Evolutionary conservation across 441 rosid genomes (phyloP).

Genomic region (Jatropha multifida): DNA sequence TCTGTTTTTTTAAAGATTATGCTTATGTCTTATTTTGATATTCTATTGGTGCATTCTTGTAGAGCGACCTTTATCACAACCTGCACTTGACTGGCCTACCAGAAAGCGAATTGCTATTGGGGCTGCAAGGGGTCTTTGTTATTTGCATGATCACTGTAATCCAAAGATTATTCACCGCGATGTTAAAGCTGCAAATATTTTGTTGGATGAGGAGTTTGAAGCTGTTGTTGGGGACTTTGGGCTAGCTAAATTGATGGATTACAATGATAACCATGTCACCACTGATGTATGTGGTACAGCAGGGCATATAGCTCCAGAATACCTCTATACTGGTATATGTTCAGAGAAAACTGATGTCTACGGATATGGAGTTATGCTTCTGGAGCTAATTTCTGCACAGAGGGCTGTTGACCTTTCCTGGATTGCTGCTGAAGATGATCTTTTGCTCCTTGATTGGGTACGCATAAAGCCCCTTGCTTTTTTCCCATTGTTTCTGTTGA

Average conservation of each 20-base stretch:
- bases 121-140: slow-evolving; percentile 71
- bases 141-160: slow-evolving; percentile 75
- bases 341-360: slow-evolving; percentile 21
- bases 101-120: slow-evolving; percentile 70
- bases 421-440: slow-evolving; percentile 7
- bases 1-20: neutral
- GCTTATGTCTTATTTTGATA: neutral
- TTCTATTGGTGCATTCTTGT: neutral
- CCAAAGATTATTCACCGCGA: slow-evolving; percentile 79
- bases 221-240: slow-evolving; percentile 86
- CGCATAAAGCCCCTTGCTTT: neutral
- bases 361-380: slow-evolving; percentile 17
- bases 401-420: slow-evolving; percentile 17
- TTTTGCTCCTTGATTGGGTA: slow-evolving; percentile 20
- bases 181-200: slow-evolving; percentile 75
- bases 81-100: slow-evolving; percentile 56
- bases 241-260: slow-evolving; percentile 68
- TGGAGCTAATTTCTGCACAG: slow-evolving; percentile 13
- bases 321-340: slow-evolving; percentile 7
- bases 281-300: slow-evolving; percentile 60
- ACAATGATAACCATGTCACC: slow-evolving; percentile 70
- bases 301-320: slow-evolving; percentile 24
- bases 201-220: slow-evolving; percentile 73
- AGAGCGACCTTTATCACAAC: slow-evolving; percentile 9
- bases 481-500: neutral